Evolutionary conservation across 495 filamentous ascomycete species (phyloP).

Genomic region (Bacidia gigantensis): DNA sequence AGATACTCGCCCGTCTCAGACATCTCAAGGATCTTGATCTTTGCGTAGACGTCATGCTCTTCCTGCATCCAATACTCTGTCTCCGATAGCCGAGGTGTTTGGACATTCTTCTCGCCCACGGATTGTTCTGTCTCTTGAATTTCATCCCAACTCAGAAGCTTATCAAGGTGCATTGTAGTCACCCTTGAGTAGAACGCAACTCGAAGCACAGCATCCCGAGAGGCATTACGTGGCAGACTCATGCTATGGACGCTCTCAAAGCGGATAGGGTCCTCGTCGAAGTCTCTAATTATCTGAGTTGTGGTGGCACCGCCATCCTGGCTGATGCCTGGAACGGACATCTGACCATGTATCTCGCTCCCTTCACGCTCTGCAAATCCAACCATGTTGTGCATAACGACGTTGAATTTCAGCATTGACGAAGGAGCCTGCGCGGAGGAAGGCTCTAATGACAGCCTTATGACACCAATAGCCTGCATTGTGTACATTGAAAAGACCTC

Average conservation of each 20-base stretch:
- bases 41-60: conserved; percentile 80
- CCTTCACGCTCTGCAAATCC: conserved; percentile 96
- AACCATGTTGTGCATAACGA: conserved; percentile 94
- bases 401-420: conserved; percentile 92
- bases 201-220: conserved; percentile 58
- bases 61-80: conserved; percentile 86
- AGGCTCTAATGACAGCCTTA: conserved; percentile 82
- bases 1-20: conserved; percentile 81
- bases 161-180: conserved; percentile 88
- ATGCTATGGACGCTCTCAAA: conserved; percentile 98
- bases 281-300: conserved; percentile 86
- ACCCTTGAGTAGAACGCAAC: conserved; percentile 92
- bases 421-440: conserved; percentile 86
- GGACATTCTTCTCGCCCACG: conserved; percentile 39
- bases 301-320: conserved; percentile 87
- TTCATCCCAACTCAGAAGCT: conserved; percentile 96
- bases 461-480: conserved; percentile 71
- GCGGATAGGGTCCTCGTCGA: conserved; percentile 85
- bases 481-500: conserved; percentile 92
- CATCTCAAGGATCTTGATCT: conserved; percentile 77
- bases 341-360: conserved; percentile 86
- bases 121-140: conserved; percentile 57
- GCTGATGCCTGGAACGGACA: conserved; percentile 85
- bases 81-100: conserved; percentile 66
- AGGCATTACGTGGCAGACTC: conserved; percentile 81